Evolutionary conservation across 164 flowering plant species (phyloP).

Genomic region (Vitis vinifera): ASM3070453v1 NC_081816.1:24272001-24272500

Average conservation of each 20-base stretch:
- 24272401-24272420: conserved; percentile 86
- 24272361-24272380: conserved; percentile 74
- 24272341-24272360: conserved; percentile 49
- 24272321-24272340: conserved; percentile 22
- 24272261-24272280: conserved; percentile 15
- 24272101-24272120: conserved; percentile 20
- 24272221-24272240: conserved; percentile 10
- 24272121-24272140: conserved; percentile 20
- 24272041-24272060: conserved; percentile 26
- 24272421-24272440: conserved; percentile 85
- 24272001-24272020: conserved; percentile 74
- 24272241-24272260: conserved; percentile 22
- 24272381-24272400: conserved; percentile 78
- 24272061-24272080: conserved; percentile 27
- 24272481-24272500: conserved; percentile 41
- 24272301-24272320: conserved; percentile 19
- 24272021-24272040: conserved; percentile 48
- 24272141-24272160: conserved; percentile 28
- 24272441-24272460: conserved; percentile 62
- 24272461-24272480: conserved; percentile 66
- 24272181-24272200: conserved; percentile 21
- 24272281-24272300: conserved; percentile 22
- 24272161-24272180: conserved; percentile 31
- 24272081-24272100: conserved; percentile 16
- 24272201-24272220: conserved; percentile 15